Conservation (phyloP, 106 monocot genomes). For the Phalaenopsis equestris region DNA sequence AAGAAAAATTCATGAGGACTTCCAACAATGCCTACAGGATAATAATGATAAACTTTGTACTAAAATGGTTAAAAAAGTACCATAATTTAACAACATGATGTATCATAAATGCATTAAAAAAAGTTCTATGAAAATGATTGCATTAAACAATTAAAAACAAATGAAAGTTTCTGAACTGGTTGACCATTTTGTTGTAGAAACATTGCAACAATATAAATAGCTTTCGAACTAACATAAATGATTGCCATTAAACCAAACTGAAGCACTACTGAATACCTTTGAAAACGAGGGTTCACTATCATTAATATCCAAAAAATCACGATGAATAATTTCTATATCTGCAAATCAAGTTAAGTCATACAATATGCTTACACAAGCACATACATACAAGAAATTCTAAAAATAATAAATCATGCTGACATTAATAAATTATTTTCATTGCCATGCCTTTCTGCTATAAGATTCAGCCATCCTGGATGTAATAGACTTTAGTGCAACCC, state of each 20-base stretch:
- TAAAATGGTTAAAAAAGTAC: background rate
- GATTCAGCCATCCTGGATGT: background rate
- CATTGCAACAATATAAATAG: background rate
- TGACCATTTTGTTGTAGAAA: background rate
- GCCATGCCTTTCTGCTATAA: background rate
- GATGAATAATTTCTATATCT: constrained; percentile 57
- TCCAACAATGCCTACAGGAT: background rate
- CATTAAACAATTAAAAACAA: background rate
- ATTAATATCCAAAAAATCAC: constrained; percentile 78
- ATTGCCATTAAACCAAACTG: background rate
- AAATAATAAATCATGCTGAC: background rate
- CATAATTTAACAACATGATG: background rate
- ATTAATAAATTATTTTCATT: background rate
- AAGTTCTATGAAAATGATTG: background rate
- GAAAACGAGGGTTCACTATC: constrained; percentile 45
- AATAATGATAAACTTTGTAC: background rate
- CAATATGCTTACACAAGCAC: background rate
- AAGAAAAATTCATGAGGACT: background rate
- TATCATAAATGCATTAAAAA: background rate
- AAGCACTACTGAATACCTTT: constrained; percentile 27
- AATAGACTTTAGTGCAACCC: background rate
- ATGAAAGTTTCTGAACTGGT: background rate
- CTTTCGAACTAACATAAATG: background rate
- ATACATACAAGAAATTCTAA: background rate
- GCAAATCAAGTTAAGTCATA: constrained; percentile 32